Base-by-base conservation (phyloP, 176 grass and related monocot species). In the Phoenix roebelenii region DNA sequence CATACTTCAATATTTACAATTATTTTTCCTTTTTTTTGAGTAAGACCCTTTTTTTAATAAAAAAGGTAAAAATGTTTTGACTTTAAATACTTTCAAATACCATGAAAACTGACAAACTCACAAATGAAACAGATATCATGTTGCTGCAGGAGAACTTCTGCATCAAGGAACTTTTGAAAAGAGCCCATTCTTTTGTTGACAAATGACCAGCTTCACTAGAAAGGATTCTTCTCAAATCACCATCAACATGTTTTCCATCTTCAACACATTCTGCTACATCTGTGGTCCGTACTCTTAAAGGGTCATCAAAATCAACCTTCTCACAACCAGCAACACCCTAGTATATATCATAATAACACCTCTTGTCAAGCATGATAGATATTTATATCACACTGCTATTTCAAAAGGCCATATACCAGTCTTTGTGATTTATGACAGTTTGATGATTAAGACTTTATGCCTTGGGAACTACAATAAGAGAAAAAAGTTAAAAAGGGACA, bases 91-190 rank as follows among this genome's bases (percentile, higher is more conserved):
- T 44, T 18, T 14, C 12, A 55, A 16, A 55, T 29, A 32, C 5
- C 17, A 68, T 35, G 20, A 44, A 9, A 25, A 20, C 20, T 15
- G 57, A 22, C 12, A 68, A 56, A 30, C 66, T 68, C 29, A 68
- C 66, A 6, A 24, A 52, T 55, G 66, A 68, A 68, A 68, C 4
- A 18, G 66, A 18, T 23, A 68, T 68, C 5, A 3, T 56, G 16
- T 57, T 68, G 53, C 53, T 57, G 53, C 17, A 32, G 18, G 52
- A 56, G 53, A 68, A 68, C 30, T 68, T 68, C 24, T 68, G 66
- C 5, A 9, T 44, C 66, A 68, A 57, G 1, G 66, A 68, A 68
- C 28, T 25, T 68, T 44, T 68, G 20, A 68, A 30, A 56, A 68
- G 32, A 23, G 14, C 32, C 66, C 66, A 68, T 22, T 68, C 66